Evolutionary conservation across 805 yeast genomes (phyloP), one percentile per base, ranked within the genome.

Genomic region (Wickerhamomyces bovis): DNA sequence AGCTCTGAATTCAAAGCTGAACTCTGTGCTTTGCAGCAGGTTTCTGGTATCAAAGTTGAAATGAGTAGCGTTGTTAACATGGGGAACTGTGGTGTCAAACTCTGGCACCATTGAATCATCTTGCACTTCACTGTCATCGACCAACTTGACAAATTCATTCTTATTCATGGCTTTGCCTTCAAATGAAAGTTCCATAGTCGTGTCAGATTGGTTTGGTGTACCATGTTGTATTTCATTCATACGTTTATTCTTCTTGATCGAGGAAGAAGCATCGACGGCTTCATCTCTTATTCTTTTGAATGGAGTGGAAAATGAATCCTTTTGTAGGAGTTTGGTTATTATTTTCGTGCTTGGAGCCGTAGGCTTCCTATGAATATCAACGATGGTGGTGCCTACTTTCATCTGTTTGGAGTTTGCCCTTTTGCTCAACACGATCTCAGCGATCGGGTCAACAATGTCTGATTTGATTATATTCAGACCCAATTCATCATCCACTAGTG

Each of bases 81-180:
- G 36, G 20, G 42, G 18, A 42, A 53, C 61, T 18, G 45, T 44
- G 18, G 42, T 21, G 20, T 50, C 46, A 19, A 25, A 38, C 20
- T 51, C 52, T 15, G 39, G 49, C 8, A 44, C 4, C n/a, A 45
- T 44, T 2, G 53, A 26, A 16, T 64, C 68, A 45, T 65, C 71
- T n/a, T 62, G 62, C 6, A 33, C 19, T n/a, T 33, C 36, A 33
- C 36, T 33, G 10, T 30, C 63, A 46, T 71, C 74, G 5, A 70
- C 72, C 54, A 71, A 58, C 40, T 68, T 64, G 38, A 69, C 68
- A 13, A 69, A 53, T 53, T 71, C 76, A 47, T 67, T 67, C 44
- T 64, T 65, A 53, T 70, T 71, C 64, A 71, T 59, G 2, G 75
- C 76, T 48, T 71, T 71, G 10, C 76, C 76, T 51, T 71, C 76